Conservation (phyloP, 495 filamentous ascomycete species). For the Trichoderma erinaceum region DNA sequence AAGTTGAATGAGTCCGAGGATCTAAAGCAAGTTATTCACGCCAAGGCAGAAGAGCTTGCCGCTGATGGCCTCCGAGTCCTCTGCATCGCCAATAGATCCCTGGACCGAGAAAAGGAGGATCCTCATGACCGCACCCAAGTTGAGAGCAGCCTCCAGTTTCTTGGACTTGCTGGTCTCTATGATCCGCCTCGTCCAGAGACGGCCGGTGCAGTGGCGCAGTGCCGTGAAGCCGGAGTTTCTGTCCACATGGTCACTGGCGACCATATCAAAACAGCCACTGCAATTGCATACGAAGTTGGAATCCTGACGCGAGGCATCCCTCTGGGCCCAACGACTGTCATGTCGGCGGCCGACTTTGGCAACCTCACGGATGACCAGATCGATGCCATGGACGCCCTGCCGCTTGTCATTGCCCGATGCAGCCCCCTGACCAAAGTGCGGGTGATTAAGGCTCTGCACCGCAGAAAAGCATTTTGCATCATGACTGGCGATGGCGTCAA, state of each 20-base stretch:
- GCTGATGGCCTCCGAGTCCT: constrained; percentile 53
- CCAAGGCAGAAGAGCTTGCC: constrained; percentile 47
- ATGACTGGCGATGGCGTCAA: constrained; percentile 93
- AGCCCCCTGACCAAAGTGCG: constrained; percentile 68
- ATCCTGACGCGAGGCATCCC: constrained; percentile 23
- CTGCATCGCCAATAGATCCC: constrained; percentile 40
- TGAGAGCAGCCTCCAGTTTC: constrained; percentile 54
- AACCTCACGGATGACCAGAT: constrained; percentile 57
- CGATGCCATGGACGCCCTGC: constrained; percentile 58
- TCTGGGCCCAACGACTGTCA: constrained; percentile 39
- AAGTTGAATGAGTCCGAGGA: constrained; percentile 32
- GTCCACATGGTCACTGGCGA: constrained; percentile 65
- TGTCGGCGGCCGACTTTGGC: constrained; percentile 66
- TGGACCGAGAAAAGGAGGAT: constrained; percentile 25
- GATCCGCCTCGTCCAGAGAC: constrained; percentile 69
- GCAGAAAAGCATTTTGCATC: constrained; percentile 53
- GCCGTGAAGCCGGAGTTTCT: constrained; percentile 49
- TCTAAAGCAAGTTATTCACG: constrained; percentile 30
- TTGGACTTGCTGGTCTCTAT: constrained; percentile 65
- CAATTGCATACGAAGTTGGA: constrained; percentile 51
- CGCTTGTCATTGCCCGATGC: constrained; percentile 65
- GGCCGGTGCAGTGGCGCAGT: constrained; percentile 45
- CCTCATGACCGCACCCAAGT: constrained; percentile 40
- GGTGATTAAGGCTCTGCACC: constrained; percentile 71
- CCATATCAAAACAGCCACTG: constrained; percentile 55